Evolutionary conservation across 2,329 filamentous ascomycete species (phyloP), one percentile per base, ranked within the genome.

Genomic region (Hypoxylon sp.): DNA sequence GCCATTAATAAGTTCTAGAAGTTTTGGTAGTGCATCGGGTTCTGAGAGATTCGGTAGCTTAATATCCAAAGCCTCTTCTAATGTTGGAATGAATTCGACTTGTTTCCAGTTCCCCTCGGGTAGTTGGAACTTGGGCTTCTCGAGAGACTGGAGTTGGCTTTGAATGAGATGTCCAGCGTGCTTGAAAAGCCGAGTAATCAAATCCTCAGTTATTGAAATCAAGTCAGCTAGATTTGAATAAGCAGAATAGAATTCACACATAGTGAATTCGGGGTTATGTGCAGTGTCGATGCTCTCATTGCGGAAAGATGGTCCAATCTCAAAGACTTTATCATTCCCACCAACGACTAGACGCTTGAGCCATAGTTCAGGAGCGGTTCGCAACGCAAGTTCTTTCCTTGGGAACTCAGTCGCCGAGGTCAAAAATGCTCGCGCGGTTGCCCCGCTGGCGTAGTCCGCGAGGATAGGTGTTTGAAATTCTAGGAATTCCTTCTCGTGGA

Each of bases 221-320:
- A 98, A 82, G 43, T 92, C 87, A 34, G 89, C 82, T 0, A 97
- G 85, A 69, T 90, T 91, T 65, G 91, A 89, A 74, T 94, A 96
- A 2, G 94, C 90, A 66, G 91, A 90, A 80, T 99, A 99, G 80
- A 97, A 98, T 80, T 99, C 96, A 82, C 95, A 98, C 65, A 93
- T 98, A 46, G 92, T 96, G 80, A 98, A 99, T 76, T 99, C 96
- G 0, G 96, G 95, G 75, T 99, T 99, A 77, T 99, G 96, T 0
- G 93, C 97, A 29, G 87, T 87, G 77, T 97, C 94, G 34, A 97
- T 81, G 78, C 93, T 93, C 81, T 99, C 96, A 76, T 99, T 99
- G 45, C 96, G 88, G 79, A 99, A 99, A 11, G 90, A 89, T 2
- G 93, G 91, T 0, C 96, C 96, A 69, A 99, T 94, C 79, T 99